phyloP scores from a whole-genome alignment of 805 yeast species.

The Hanseniaspora thailandica region DNA sequence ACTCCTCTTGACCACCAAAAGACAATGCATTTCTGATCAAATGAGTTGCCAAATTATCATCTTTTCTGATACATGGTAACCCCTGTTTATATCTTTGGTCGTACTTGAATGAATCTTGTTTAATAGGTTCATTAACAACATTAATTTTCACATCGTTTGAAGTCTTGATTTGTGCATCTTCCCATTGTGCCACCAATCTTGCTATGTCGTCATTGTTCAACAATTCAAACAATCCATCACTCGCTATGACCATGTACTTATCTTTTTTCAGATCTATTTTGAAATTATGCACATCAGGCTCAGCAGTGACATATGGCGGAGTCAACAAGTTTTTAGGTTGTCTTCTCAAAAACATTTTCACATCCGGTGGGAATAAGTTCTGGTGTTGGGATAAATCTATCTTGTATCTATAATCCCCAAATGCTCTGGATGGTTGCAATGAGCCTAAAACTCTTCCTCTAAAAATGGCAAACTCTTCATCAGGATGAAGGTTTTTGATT shows the following conservation, averaged over 20 bases:
- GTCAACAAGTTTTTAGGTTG: constrained; percentile 60
- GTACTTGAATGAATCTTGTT: constrained; percentile 57
- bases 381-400: constrained; percentile 42
- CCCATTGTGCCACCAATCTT: constrained; percentile 84
- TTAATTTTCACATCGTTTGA: constrained; percentile 56
- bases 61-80: constrained; percentile 43
- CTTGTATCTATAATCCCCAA: constrained; percentile 93
- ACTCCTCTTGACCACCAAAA: constrained; percentile 78
- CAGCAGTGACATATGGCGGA: constrained; percentile 97
- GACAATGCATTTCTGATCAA: constrained; percentile 83
- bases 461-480: constrained; percentile 62
- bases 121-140: constrained; percentile 43
- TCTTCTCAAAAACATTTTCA: constrained; percentile 71
- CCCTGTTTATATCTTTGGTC: constrained; percentile 26
- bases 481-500: constrained; percentile 78
- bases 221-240: constrained; percentile 90
- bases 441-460: constrained; percentile 88
- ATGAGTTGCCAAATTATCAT: constrained; percentile 84
- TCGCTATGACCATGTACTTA: constrained; percentile 82
- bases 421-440: constrained; percentile 89
- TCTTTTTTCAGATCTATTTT: constrained; percentile 57
- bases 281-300: constrained; percentile 80
- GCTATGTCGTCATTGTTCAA: constrained; percentile 86
- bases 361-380: constrained; percentile 59
- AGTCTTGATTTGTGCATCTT: not conserved